phyloP scores from a whole-genome alignment of 805 yeast species.

The Saccharomycopsis javanensis region DNA sequence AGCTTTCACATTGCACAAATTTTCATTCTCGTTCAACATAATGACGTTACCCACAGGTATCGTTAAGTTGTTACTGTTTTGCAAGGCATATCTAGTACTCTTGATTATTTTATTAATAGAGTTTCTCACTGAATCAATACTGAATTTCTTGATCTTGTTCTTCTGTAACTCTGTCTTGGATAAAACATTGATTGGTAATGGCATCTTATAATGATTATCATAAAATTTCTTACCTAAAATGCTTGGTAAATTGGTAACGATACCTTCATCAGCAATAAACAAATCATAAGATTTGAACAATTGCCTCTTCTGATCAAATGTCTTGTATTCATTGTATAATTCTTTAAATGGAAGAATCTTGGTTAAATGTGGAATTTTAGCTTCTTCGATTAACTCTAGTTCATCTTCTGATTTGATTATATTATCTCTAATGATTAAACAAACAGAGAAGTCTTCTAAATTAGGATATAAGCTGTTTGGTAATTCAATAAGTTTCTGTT shows the following conservation, averaged over 20 bases:
- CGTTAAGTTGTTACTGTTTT: conserved; percentile 61
- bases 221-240: conserved; percentile 81
- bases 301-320: conserved; percentile 80
- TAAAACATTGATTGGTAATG: conserved; percentile 50
- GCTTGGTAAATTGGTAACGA: conserved; percentile 72
- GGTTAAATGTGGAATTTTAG: conserved; percentile 34
- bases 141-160: conserved; percentile 30
- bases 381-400: conserved; percentile 38
- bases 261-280: conserved; percentile 76
- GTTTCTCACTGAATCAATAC: conserved; percentile 42
- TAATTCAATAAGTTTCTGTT: conserved; percentile 29
- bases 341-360: conserved; percentile 49
- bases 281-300: conserved; percentile 59
- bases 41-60: conserved; percentile 55
- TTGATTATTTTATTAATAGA: conserved; percentile 49
- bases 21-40: conserved; percentile 34
- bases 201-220: conserved; percentile 46
- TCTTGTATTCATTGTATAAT: conserved; percentile 75
- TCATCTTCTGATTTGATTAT: conserved; percentile 34
- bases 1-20: conserved; percentile 27
- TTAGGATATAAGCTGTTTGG: conserved; percentile 29
- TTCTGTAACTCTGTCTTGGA: conserved; percentile 21
- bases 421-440: conserved; percentile 62
- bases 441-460: conserved; percentile 37
- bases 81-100: conserved; percentile 54